Evolutionary conservation across 768 basidiomycete genomes (phyloP), one percentile per base, ranked within the genome.

Genomic region (Lentinula raphanica): DNA sequence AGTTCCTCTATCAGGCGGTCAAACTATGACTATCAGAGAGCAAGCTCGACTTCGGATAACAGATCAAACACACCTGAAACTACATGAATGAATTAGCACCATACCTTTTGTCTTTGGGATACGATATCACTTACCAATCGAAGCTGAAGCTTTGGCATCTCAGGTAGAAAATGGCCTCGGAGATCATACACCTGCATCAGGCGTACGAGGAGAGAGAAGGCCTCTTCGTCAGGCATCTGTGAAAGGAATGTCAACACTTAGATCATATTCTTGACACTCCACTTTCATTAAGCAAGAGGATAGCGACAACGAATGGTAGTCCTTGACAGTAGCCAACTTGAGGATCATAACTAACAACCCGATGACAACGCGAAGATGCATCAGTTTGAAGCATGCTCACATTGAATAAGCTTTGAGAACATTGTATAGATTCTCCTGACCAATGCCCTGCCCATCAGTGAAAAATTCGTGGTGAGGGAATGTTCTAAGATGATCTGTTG

Each of bases 211-310:
- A 98, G 83, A 62, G 90, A 96, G 71, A 99, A 99, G 0, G 96
- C 96, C 73, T 98, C 96, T 74, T 99, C 97, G 61, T 98, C 97
- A 23, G 97, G 97, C 97, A 99, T 99, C 96, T 98, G 60, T 27
- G 23, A 19, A 58, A 36, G 54, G 49, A 21, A 49, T 21, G 39
- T 53, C 25, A 54, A 46, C 31, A 31, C 27, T 23, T 7, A 7
- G 4, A 28, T 27, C 4, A 25, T 19, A 36, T 11, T 50, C 46
- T 12, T 27, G 35, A 29, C 27, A 35, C 11, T 19, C 58, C 44
- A 65, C 82, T 65, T 74, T 95, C 96, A 67, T 98, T 96, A 46
- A 99, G 77, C 25, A 99, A 73, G 23, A 99, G 73, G 40, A 96
- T 90, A 0, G 97, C 97, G 3, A 94, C 97, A 50, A 99, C 87